Evolutionary conservation across 345 rosid species (phyloP), one percentile per base, ranked within the genome.

Genomic region (Trapa incisa): DNA sequence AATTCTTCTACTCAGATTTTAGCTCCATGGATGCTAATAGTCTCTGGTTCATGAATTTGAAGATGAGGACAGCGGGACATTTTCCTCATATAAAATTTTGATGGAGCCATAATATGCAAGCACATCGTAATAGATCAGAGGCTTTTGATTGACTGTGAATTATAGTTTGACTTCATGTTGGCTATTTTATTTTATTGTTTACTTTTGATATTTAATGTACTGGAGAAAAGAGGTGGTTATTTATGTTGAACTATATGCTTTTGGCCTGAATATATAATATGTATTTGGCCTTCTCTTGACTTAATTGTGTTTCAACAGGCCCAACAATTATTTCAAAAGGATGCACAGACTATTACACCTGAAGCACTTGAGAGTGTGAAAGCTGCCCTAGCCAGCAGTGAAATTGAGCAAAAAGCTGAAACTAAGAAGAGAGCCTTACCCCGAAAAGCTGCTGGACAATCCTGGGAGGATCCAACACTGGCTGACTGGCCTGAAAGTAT

Each of bases 401-500:
- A 89, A 73, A 84, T 90, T 29, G 96, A 89, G 75, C 95, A 87
- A 73, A 94, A 91, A 73, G 89, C 91, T 0, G 99, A 94, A 76
- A 83, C 89, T 7, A 94, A 85, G 65, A 94, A 86, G 88, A 89
- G 87, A 84, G 95, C 96, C 0, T 17, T 94, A 78, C 99, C 99
- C 72, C 95, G 97, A 61, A 94, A 87, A 86, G 99, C 97, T 67
- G 97, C 99, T 45, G 97, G 99, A 29, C 97, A 83, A 68, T 41
- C 80, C 14, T 94, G 96, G 99, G 99, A 94, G 82, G 99, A 94
- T 83, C 96, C 96, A 5, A 89, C 93, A 0, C 97, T 94, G 74
- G 75, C 99, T 3, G 97, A 94, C 6, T 94, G 99, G 99, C 99
- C 99, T 41, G 99, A 94, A 79, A 94, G 99, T 94, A 81, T 65